These are phyloP conservation scores for Arbutus unedo DNA, from an alignment of 148 eudicot genomes.

Conservation along the genomic window DNA sequence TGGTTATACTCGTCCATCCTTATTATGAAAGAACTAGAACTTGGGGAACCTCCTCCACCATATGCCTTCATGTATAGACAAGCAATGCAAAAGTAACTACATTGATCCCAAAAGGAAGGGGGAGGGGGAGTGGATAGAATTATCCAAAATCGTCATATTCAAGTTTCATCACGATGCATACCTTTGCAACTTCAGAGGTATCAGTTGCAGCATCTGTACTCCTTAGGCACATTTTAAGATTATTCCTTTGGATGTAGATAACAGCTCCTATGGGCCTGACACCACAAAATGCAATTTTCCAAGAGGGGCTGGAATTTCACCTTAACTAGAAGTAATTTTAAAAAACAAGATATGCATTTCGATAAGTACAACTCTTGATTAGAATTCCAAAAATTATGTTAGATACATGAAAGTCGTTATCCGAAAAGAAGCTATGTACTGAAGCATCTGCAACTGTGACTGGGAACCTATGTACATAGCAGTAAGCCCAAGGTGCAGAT, in stretches of 20 bases:
- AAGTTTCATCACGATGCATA: constrained; percentile 22
- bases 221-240: constrained; percentile 89
- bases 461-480: background rate
- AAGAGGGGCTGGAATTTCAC: background rate
- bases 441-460: background rate
- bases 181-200: constrained; percentile 95
- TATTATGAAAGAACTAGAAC: constrained; percentile 85
- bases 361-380: background rate
- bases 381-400: background rate
- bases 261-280: constrained; percentile 94
- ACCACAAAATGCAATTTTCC: constrained; percentile 1
- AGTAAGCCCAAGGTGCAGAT: background rate
- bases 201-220: constrained; percentile 62
- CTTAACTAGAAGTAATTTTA: background rate
- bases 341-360: background rate
- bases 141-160: background rate
- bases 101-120: background rate
- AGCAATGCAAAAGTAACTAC: constrained; percentile 11
- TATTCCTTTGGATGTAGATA: constrained; percentile 69
- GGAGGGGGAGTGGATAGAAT: no score
- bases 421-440: background rate
- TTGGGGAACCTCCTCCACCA: constrained; percentile 84
- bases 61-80: constrained; percentile 55
- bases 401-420: background rate
- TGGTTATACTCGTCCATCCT: constrained; percentile 94